Conservation (phyloP, 768 basidiomycete species). For the Lentinula sp. region DNA sequence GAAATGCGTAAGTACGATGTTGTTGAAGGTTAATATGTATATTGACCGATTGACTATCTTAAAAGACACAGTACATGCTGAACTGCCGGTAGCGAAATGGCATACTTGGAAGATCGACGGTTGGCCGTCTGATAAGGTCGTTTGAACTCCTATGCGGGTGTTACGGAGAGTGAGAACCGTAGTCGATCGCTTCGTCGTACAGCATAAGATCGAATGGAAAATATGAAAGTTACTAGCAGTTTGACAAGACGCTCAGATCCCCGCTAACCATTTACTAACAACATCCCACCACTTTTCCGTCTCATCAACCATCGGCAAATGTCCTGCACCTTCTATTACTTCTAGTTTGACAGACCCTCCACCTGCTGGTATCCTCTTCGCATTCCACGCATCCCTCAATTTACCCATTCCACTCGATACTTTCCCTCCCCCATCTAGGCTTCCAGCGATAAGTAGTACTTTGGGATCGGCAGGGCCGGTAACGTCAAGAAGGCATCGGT, state of each 20-base stretch:
- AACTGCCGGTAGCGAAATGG: no score
- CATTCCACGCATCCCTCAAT: constrained; percentile 29
- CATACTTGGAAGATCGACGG: no score
- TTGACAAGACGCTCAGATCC: background rate
- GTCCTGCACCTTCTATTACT: constrained; percentile 33
- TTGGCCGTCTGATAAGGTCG: no score
- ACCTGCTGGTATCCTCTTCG: constrained; percentile 10
- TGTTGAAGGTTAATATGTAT: no score
- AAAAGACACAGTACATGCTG: no score
- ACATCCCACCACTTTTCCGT: constrained; percentile 33
- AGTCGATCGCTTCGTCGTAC: no score
- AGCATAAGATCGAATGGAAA: no score
- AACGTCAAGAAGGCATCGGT: background rate
- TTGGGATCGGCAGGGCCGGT: background rate
- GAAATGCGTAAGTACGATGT: no score
- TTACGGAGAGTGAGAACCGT: no score
- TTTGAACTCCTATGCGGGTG: no score
- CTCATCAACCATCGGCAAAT: constrained; percentile 49
- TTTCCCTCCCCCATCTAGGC: constrained; percentile 42
- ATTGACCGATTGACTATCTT: no score
- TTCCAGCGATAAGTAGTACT: constrained; percentile 38
- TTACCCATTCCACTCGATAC: constrained; percentile 31
- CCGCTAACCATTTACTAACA: constrained; percentile 13
- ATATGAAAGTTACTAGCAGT: no score
- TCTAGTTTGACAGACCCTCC: constrained; percentile 22